Conservation (phyloP, 148 eudicot species). For the Polygonum maritimum region DNA sequence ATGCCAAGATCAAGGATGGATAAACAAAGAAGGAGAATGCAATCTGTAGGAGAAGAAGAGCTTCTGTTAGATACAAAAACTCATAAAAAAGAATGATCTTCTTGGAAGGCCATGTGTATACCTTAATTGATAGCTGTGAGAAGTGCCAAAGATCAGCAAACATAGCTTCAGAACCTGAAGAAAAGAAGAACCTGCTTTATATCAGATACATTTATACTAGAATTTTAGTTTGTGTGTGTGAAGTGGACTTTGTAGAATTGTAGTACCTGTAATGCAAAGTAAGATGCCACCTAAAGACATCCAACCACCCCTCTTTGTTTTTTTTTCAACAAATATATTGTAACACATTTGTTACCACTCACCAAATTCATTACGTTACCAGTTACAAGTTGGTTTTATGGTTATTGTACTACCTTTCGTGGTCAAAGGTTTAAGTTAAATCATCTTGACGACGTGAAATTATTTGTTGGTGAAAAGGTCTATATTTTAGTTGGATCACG, state of each 20-base stretch:
- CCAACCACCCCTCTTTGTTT: constrained; percentile 84
- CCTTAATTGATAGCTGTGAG: constrained; percentile 91
- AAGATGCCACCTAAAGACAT: constrained; percentile 95
- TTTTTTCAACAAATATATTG: constrained; percentile 21
- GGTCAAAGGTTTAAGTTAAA: too few species aligned
- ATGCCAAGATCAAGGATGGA: constrained; percentile 62
- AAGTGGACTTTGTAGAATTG: not conserved
- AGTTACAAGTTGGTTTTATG: too few species aligned
- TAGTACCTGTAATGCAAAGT: constrained; percentile 80
- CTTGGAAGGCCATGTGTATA: constrained; percentile 8
- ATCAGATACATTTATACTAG: not conserved
- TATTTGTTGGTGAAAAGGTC: too few species aligned
- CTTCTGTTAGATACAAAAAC: not conserved
- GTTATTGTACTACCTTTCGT: too few species aligned
- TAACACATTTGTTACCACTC: too few species aligned
- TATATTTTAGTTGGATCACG: too few species aligned
- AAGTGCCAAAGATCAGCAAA: constrained; percentile 99
- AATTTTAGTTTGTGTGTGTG: not conserved
- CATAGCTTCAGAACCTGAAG: constrained; percentile 95
- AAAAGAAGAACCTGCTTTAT: not conserved
- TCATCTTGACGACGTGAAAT: too few species aligned
- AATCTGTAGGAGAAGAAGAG: constrained; percentile 27
- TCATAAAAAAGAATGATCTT: not conserved
- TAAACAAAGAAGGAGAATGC: constrained; percentile 63
- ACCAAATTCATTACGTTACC: too few species aligned